phyloP scores from a whole-genome alignment of 768 basidiomycete genomes.

The Phaeotremella fagi region DNA sequence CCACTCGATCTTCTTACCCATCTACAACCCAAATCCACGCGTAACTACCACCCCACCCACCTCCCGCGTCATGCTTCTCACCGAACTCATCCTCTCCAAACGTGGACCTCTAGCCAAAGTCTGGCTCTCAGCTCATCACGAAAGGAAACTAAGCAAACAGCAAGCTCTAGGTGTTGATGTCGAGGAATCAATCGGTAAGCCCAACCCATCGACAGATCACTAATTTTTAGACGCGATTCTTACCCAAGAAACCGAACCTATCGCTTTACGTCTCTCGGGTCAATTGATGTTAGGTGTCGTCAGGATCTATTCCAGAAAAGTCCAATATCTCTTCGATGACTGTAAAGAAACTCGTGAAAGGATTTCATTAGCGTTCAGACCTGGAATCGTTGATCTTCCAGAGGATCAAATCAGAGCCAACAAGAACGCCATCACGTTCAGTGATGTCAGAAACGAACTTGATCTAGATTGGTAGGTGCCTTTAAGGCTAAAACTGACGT shows the following conservation, averaged over 20 bases:
- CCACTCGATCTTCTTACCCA: no score
- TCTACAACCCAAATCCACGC: no score
- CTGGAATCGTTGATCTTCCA: slow-evolving; percentile 91
- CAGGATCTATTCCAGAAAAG: slow-evolving; percentile 94
- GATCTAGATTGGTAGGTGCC: slow-evolving; percentile 44
- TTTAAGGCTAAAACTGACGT: slow-evolving; percentile 52
- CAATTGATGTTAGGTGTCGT: slow-evolving; percentile 95
- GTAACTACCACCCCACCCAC: no score
- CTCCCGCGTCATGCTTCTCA: slow-evolving; percentile 59
- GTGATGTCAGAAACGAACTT: slow-evolving; percentile 59
- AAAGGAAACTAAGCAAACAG: slow-evolving; percentile 92
- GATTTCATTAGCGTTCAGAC: slow-evolving; percentile 96
- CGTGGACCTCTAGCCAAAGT: slow-evolving; percentile 92
- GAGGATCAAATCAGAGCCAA: slow-evolving; percentile 86
- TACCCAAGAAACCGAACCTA: slow-evolving; percentile 76
- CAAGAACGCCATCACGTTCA: slow-evolving; percentile 81
- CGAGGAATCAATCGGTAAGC: slow-evolving; percentile 79
- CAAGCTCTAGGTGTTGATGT: slow-evolving; percentile 94
- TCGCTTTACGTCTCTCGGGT: slow-evolving; percentile 94
- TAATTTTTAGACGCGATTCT: slow-evolving; percentile 85
- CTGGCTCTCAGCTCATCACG: slow-evolving; percentile 99
- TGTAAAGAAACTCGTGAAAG: slow-evolving; percentile 93
- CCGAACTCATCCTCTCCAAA: slow-evolving; percentile 87
- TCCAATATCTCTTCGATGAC: slow-evolving; percentile 94
- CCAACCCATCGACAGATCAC: background rate